Evolutionary conservation across 768 basidiomycete genomes (phyloP), one percentile per base, ranked within the genome.

Genomic region (Hydnomerulius pinastri): DNA sequence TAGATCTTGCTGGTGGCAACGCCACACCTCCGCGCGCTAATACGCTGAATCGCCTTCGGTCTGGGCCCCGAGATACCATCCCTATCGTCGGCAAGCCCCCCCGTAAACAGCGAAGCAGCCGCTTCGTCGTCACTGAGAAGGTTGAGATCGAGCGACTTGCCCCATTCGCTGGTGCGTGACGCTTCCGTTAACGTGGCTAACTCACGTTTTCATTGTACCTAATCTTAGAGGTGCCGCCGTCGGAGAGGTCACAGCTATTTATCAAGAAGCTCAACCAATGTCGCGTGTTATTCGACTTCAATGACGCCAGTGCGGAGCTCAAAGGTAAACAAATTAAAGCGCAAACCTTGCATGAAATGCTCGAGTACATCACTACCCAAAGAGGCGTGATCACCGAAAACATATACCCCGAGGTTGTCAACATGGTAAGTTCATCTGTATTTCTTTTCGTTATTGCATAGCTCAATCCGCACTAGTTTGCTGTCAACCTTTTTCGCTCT

Each of bases 251-350:
- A 28, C 86, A 87, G 53, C 78, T 99, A 30, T 98, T 99, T 69
- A 76, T 98, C 64, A 92, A 81, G 72, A 99, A 99, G 71, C 80
- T 99, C 46, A 86, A 89, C 69, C 97, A 99, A 67, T 98, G 96
- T 73, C 86, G 90, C 48, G 94, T 98, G 55, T 74, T 99, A 35
- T 99, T 99, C 70, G 97, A 99, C 73, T 99, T 99, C 72, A 98
- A 98, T 66, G 97, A 99, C 67, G 90, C 94, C 39, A 95, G 90
- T 62, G 79, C 90, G 24, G 97, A 99, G 62, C 81, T 99, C 64
- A 90, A 88, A 70, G 95, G 94, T 58, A 99, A 99, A 74, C 96
- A 98, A 71, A 90, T 98, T 73, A 99, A 99, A 77, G 92, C 95
- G 2, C 93, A 97, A 70, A 92, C 97, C 12, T 73, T 99, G 54